These are phyloP conservation scores for Gossypium lobatum DNA, from an alignment of 441 rosid genomes.

Conservation along the genomic window DNA sequence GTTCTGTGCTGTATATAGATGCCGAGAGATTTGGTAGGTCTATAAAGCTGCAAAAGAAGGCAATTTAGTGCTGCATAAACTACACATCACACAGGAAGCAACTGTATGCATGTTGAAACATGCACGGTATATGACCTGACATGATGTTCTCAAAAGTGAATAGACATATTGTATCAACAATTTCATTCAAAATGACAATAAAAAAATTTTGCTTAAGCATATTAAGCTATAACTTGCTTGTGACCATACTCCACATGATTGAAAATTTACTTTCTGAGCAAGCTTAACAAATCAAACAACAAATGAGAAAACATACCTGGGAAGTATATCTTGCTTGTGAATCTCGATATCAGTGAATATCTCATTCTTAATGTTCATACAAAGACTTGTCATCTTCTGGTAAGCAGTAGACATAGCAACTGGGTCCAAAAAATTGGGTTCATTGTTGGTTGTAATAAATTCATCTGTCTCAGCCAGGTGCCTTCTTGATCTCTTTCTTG, in stretches of 20 bases:
- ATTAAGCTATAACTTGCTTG: neutral
- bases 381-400: conserved; percentile 82
- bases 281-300: conserved; percentile 3
- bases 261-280: neutral
- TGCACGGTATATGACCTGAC: neutral
- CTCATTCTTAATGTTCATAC: conserved; percentile 77
- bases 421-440: conserved; percentile 56
- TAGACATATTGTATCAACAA: conserved; percentile 5
- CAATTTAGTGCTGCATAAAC: conserved; percentile 14
- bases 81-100: conserved; percentile 11
- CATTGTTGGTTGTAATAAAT: conserved; percentile 57
- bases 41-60: conserved; percentile 56
- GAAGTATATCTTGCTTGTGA: conserved; percentile 83
- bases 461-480: conserved; percentile 91
- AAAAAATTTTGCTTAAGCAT: neutral
- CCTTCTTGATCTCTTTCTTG: conserved; percentile 83
- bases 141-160: neutral
- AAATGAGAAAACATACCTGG: conserved; percentile 46
- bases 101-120: conserved; percentile 3
- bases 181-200: neutral
- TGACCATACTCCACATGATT: conserved; percentile 1
- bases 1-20: conserved; percentile 89
- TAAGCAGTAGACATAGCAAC: conserved; percentile 77
- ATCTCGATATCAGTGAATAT: conserved; percentile 86
- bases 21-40: conserved; percentile 90